Conservation (phyloP, 345 rosid species). For the Conringia planisiliqua region DNA sequence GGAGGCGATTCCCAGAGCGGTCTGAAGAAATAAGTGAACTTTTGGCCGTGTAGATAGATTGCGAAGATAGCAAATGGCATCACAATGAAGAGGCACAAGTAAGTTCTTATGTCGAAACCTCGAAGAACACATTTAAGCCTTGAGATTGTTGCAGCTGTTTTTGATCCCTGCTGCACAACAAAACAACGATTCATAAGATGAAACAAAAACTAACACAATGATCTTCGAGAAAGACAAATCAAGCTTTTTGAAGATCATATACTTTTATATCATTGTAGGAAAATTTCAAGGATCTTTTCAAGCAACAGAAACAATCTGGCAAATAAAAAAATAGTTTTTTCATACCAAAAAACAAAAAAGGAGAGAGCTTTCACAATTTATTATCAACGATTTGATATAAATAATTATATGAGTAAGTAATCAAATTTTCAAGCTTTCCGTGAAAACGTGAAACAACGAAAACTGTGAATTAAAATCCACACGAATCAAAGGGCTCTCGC, state of each 20-base stretch:
- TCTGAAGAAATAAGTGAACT: conserved; percentile 35
- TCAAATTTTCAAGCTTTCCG: not conserved
- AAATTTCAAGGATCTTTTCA: conserved; percentile 2
- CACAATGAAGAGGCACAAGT: conserved; percentile 20
- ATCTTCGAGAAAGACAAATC: not conserved
- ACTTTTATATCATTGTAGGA: no score
- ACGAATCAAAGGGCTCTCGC: not conserved
- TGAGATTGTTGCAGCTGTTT: conserved; percentile 32
- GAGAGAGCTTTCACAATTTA: not conserved
- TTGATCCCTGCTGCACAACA: conserved; percentile 21
- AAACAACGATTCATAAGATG: not conserved
- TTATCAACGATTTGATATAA: not conserved
- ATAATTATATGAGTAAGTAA: not conserved
- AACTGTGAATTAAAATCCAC: not conserved
- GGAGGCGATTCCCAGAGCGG: conserved; percentile 39
- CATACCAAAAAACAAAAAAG: not conserved
- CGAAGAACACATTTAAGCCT: conserved; percentile 32
- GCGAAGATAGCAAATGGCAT: conserved; percentile 30
- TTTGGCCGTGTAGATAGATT: conserved; percentile 33
- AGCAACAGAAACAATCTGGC: conserved; percentile 29
- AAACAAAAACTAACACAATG: not conserved
- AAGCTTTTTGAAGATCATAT: not conserved
- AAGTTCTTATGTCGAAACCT: conserved; percentile 28
- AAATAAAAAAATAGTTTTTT: not conserved
- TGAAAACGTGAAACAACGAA: not conserved